Conservation (phyloP, 225 moss, liverwort and hornwort genomes). For the Asterella californica region DNA sequence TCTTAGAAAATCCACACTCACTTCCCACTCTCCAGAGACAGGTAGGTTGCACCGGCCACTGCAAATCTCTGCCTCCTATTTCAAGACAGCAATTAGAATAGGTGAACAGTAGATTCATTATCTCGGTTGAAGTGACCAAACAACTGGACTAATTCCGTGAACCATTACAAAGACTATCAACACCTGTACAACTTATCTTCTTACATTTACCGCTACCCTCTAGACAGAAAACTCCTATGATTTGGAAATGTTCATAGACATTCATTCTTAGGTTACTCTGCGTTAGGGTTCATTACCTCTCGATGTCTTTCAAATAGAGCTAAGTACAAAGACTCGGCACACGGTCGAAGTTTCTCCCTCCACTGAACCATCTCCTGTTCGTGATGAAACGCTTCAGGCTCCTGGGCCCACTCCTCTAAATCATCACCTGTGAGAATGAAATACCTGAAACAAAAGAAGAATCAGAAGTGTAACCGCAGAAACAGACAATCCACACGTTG, state of each 20-base stretch:
- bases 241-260: background rate
- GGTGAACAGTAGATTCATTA: constrained; percentile 16
- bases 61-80: constrained; percentile 28
- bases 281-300: constrained; percentile 48
- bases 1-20: constrained; percentile 22
- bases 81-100: constrained; percentile 25
- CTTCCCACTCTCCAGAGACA: constrained; percentile 29
- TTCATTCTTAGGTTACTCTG: background rate
- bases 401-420: constrained; percentile 95
- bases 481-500: background rate
- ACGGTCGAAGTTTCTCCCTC: constrained; percentile 95
- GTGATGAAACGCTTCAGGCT: constrained; percentile 94
- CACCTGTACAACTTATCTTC: constrained; percentile 5
- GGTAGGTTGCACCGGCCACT: constrained; percentile 28
- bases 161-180: constrained; percentile 3
- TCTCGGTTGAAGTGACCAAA: background rate
- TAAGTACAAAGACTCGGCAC: constrained; percentile 93
- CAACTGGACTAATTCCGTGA: background rate
- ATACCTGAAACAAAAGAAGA: constrained; percentile 46
- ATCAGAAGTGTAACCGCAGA: too few relatives aligned
- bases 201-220: background rate
- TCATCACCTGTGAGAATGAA: constrained; percentile 80
- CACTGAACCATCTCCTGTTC: constrained; percentile 96
- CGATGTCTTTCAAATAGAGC: constrained; percentile 94
- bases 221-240: background rate